These are phyloP conservation scores for Trifolium fragiferum DNA, from an alignment of 306 rosid species.

Conservation along the genomic window DNA sequence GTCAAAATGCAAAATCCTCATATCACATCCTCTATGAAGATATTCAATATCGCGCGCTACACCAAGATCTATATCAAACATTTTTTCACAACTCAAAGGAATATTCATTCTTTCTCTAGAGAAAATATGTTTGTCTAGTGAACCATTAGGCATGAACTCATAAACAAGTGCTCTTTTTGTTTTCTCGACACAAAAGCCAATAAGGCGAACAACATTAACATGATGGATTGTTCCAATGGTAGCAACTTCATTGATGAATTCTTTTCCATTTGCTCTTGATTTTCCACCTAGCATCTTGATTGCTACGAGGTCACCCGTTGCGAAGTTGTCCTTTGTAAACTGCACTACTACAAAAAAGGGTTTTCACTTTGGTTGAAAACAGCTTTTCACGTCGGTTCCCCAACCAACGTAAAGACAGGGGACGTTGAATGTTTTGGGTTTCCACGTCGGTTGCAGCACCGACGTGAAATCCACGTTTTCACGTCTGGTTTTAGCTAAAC, in stretches of 20 bases:
- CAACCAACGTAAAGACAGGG: no score
- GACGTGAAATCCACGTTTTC: no score
- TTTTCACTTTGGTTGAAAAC: no score
- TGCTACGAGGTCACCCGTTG: slow-evolving; percentile 36
- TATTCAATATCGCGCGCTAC: slow-evolving; percentile 35
- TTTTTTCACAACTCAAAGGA: slow-evolving; percentile 25
- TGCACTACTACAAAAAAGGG: no score
- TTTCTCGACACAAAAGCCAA: slow-evolving; percentile 45
- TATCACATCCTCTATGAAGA: slow-evolving; percentile 31
- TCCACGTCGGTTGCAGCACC: no score
- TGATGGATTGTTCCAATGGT: slow-evolving; percentile 52
- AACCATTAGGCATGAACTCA: slow-evolving; percentile 45
- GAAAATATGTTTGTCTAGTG: slow-evolving; percentile 41
- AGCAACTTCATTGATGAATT: slow-evolving; percentile 49
- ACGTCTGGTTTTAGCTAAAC: no score
- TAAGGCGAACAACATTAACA: slow-evolving; percentile 36
- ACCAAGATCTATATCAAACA: slow-evolving; percentile 37
- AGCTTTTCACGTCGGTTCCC: no score
- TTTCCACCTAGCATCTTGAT: slow-evolving; percentile 38
- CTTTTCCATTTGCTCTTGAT: slow-evolving; percentile 43
- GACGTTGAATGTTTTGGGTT: no score
- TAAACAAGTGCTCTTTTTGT: slow-evolving; percentile 42
- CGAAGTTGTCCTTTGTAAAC: slow-evolving; percentile 44
- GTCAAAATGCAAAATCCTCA: slow-evolving; percentile 42
- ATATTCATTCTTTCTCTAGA: not conserved